Evolutionary conservation across 106 monocot genomes (phyloP), one percentile per base, ranked within the genome.

Genomic region (Triglochin maritima): DNA sequence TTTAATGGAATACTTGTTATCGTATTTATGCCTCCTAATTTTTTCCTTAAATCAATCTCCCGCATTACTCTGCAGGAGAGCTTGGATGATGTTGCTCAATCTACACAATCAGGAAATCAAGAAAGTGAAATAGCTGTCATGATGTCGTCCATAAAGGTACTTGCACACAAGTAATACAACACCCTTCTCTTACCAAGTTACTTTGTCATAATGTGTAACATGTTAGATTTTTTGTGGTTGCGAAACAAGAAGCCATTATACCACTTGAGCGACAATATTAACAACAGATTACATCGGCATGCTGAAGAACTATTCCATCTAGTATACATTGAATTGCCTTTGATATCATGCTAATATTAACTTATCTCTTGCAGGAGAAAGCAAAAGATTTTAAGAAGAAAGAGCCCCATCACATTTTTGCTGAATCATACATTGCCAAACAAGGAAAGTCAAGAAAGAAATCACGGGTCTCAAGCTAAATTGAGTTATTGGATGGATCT

Each of bases 111-210:
- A 55, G 60, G 51, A n/a, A 66, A 64, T 47, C 56, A 74, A 11
- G 79, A 70, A 29, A 63, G 53, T 59, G 87, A 85, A 16, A 58
- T 85, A 55, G 68, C 79, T 71, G 78, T 65, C 16, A 62, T 94
- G 70, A 74, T 82, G 0, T 72, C 63, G 60, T 85, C 89, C 47
- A 76, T 94, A 63, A 94, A 94, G 94, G 89, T 93, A 83, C 29
- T 29, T 29, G 29, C 29, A 1, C 29, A 29, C 29, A 29, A 29
- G 29, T 29, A n/a, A n/a, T n/a, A 29, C 29, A 46, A 69, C 4
- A 5, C 3, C 16, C 12, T 49, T 15, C 59, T 13, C 17, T 59
- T 69, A 57, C 7, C 4, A 46, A 57, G 47, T 5, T 65, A 12
- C 50, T 3, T 64, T 9, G 10, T 47, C 48, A n/a, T 46, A 64